Base-by-base conservation (phyloP, 345 rosid species). In the Populus euphratica region DNA sequence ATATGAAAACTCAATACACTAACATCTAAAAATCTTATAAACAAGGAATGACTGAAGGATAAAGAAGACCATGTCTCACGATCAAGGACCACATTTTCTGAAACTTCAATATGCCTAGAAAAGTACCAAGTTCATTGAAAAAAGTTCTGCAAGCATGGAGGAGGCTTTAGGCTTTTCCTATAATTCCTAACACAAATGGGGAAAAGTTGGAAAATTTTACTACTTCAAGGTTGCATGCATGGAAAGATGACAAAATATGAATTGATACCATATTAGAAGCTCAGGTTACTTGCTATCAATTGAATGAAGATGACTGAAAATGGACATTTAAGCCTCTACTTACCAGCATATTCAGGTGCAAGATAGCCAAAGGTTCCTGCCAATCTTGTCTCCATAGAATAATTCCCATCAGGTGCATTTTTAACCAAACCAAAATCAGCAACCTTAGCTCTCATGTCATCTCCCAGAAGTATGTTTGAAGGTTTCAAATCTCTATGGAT, bases 331-430 rank as follows among this genome's bases (percentile, higher is more conserved):
- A 74, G 18, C 49, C 69, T 77, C 20, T 3, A 14, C 92, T 65
- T 83, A 93, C 98, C 93, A 49, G 98, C 98, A 78, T 94, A 94
- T 77, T 94, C 98, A 21, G 98, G 98, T 9, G 98, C 98, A 73
- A 94, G 93, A 85, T 94, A 94, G 66, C 98, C 98, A 71, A 94
- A 94, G 21, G 97, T 94, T 74, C 98, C 98, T 14, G 98, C 98
- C 85, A 94, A 85, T 74, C 90, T 86, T n/a, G 98, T 94, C 82
- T 91, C 97, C 38, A 93, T 84, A 7, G 98, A 94, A 84, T 89
- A 86, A 70, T 93, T 92, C 35, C 95, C 98, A 61, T 91, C 98
- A 0, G 97, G 94, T 20, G 97, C 94, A 68, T 88, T 88, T 82
- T 93, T 92, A 56, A 94, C 98, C 85, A 94, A 82, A 20, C 97